phyloP scores from a whole-genome alignment of 2,329 filamentous ascomycete genomes.

The Ilyonectria mors-panacis region DNA sequence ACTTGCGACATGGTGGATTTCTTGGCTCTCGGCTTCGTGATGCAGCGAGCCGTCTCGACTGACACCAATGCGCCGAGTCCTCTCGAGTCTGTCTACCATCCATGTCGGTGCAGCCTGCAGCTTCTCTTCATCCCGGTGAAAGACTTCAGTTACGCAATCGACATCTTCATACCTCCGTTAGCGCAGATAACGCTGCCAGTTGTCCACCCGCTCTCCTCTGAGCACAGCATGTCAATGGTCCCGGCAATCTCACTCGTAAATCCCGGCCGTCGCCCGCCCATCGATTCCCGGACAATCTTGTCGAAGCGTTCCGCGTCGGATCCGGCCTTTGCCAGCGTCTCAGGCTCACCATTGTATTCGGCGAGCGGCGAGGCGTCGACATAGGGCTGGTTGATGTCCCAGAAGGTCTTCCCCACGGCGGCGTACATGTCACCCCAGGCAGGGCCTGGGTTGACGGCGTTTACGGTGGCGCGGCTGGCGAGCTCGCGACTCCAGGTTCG shows the following conservation, averaged over 20 bases:
- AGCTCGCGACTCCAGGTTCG: slow-evolving; percentile 72
- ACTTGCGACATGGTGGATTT: not conserved
- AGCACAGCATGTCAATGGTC: slow-evolving; percentile 79
- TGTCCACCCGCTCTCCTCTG: slow-evolving; percentile 76
- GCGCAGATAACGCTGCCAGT: slow-evolving; percentile 81
- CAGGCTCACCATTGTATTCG: slow-evolving; percentile 51
- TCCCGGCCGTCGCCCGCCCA: slow-evolving; percentile 54
- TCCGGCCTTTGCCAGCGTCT: slow-evolving; percentile 50
- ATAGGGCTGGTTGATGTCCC: slow-evolving; percentile 57
- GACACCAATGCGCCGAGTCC: slow-evolving; percentile 16
- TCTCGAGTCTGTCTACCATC: slow-evolving; percentile 5
- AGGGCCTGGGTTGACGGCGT: slow-evolving; percentile 71
- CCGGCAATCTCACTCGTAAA: slow-evolving; percentile 73
- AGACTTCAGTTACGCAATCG: slow-evolving; percentile 47
- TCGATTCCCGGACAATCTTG: slow-evolving; percentile 50
- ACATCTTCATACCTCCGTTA: slow-evolving; percentile 69
- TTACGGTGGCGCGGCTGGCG: slow-evolving; percentile 67
- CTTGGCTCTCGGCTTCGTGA: slow-evolving; percentile 7
- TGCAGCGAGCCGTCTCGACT: slow-evolving; percentile 30
- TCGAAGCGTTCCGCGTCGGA: slow-evolving; percentile 53
- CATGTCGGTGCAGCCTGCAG: not conserved
- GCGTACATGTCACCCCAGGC: slow-evolving; percentile 69
- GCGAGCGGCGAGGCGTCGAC: slow-evolving; percentile 55
- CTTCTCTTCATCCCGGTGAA: not conserved
- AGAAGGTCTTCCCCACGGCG: slow-evolving; percentile 52